A percentile compares a stretch with the other conserved stretches of the same genome.
Conservation (phyloP, 2,329 filamentous ascomycete genomes). For the Phoma sp. region DNA sequence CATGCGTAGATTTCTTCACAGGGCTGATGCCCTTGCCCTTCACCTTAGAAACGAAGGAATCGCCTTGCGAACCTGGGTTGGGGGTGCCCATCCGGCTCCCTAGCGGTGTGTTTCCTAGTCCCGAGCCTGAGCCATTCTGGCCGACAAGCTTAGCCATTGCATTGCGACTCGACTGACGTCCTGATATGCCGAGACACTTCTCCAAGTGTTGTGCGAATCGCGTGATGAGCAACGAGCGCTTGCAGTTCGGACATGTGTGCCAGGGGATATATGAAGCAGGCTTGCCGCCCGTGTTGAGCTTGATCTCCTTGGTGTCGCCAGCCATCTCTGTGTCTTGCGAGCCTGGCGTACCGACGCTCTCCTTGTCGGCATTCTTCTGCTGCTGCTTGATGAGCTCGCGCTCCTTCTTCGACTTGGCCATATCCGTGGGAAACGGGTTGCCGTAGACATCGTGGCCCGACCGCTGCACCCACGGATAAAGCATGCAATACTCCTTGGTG, state of each 20-base stretch:
- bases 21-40: conserved; percentile 44
- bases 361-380: conserved; percentile 50
- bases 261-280: conserved; percentile 56
- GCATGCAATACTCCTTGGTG: conserved; percentile 73
- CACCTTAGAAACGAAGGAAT: conserved; percentile 27
- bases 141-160: conserved; percentile 55
- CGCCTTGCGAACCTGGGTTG: conserved; percentile 44
- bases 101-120: conserved; percentile 49
- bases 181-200: conserved; percentile 64
- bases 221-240: conserved; percentile 65
- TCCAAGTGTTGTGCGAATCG: conserved; percentile 67
- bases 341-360: conserved; percentile 53
- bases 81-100: conserved; percentile 52
- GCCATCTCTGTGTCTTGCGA: conserved; percentile 52
- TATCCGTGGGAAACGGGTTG: conserved; percentile 77
- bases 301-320: conserved; percentile 50
- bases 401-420: conserved; percentile 77
- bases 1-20: conserved; percentile 35
- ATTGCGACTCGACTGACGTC: conserved; percentile 57
- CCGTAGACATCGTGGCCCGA: conserved; percentile 81
- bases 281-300: conserved; percentile 56
- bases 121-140: conserved; percentile 49
- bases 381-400: conserved; percentile 60
- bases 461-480: conserved; percentile 77
- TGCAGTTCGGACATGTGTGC: conserved; percentile 66